Conservation (phyloP, 768 basidiomycete species). For the Vishniacozyma victoriae region DNA sequence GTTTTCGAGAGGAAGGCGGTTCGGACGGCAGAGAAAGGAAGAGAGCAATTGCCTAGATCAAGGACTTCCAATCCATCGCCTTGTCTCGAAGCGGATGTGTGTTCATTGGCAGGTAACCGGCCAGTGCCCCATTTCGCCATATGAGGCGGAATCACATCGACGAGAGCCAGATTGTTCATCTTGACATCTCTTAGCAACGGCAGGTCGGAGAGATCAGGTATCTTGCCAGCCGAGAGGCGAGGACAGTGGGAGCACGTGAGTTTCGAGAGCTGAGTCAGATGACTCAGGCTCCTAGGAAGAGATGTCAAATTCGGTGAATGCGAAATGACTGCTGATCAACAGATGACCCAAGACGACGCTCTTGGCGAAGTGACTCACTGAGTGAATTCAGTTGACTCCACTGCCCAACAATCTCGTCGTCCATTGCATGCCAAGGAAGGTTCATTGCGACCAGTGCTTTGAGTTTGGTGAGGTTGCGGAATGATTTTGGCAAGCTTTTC, state of each 20-base stretch:
- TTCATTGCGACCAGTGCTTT: slow-evolving; percentile 41
- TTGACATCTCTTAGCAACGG: slow-evolving; percentile 35
- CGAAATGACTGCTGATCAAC: slow-evolving; percentile 27
- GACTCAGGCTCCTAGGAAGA: slow-evolving; percentile 18
- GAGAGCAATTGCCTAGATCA: slow-evolving; percentile 37
- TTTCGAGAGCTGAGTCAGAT: slow-evolving; percentile 28
- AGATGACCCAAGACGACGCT: neutral
- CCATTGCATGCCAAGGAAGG: slow-evolving; percentile 29
- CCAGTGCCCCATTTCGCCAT: slow-evolving; percentile 33
- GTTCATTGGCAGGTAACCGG: slow-evolving; percentile 7
- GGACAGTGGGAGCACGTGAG: slow-evolving; percentile 42
- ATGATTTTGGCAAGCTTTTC: slow-evolving; percentile 11
- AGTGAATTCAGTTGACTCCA: slow-evolving; percentile 41
- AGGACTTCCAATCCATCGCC: slow-evolving; percentile 38
- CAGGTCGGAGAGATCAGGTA: slow-evolving; percentile 25
- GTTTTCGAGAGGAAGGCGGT: slow-evolving; percentile 8
- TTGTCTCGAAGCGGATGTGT: neutral
- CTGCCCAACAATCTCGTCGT: slow-evolving; percentile 16
- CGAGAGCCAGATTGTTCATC: slow-evolving; percentile 37
- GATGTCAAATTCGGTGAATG: slow-evolving; percentile 31
- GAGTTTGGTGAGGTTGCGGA: slow-evolving; percentile 16
- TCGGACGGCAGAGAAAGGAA: slow-evolving; percentile 14
- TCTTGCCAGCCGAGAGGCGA: slow-evolving; percentile 12
- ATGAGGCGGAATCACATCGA: slow-evolving; percentile 26
- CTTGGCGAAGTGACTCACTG: slow-evolving; percentile 16